These are phyloP conservation scores for Halophytophthora batemanensis DNA, from an alignment of 352 stramenopile genomes.

Conservation along the genomic window DNA sequence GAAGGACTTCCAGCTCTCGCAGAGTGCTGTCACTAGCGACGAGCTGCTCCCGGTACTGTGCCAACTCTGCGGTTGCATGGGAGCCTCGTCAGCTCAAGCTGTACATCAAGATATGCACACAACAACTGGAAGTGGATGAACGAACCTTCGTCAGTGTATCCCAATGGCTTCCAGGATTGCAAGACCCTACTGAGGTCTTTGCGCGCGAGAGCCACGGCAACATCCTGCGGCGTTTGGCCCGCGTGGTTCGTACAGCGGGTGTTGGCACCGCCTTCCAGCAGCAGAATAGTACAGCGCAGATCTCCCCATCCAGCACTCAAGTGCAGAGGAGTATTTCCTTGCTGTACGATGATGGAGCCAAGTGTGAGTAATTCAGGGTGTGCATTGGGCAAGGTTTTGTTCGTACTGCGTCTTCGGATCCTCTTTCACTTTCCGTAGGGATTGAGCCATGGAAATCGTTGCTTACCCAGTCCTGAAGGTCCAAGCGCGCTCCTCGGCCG, in stretches of 20 bases:
- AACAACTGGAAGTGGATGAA: neutral
- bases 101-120: neutral
- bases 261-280: constrained; percentile 50
- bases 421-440: too few relatives aligned
- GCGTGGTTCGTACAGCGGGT: constrained; percentile 25
- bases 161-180: constrained; percentile 46
- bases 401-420: too few relatives aligned
- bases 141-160: constrained; percentile 37
- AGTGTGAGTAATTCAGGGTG: neutral
- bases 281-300: constrained; percentile 43
- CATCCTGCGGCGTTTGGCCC: constrained; percentile 34
- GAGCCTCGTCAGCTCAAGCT: neutral
- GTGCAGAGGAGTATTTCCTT: constrained; percentile 66
- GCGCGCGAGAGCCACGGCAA: constrained; percentile 35
- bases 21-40: constrained; percentile 9
- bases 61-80: constrained; percentile 21
- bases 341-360: constrained; percentile 26
- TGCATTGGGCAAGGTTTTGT: neutral
- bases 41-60: constrained; percentile 16
- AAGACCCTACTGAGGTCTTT: constrained; percentile 39
- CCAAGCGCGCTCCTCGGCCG: constrained; percentile 38
- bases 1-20: constrained; percentile 9
- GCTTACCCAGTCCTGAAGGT: constrained; percentile 43
- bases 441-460: too few relatives aligned
- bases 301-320: constrained; percentile 69